Conservation (phyloP, 345 rosid genomes). For the Lepidium africanum region DNA sequence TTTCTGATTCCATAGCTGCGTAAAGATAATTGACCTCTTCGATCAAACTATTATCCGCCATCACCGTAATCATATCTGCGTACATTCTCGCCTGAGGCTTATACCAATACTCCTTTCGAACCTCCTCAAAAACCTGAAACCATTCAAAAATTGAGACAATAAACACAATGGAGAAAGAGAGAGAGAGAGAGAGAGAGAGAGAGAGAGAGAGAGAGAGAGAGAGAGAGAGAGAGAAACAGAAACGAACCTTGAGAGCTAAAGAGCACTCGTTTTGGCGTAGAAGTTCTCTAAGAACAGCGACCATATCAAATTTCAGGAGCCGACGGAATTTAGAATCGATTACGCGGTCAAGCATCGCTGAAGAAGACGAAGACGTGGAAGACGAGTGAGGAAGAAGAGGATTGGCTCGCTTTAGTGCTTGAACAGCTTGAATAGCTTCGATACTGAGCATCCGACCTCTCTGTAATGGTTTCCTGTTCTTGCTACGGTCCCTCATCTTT, state of each 20-base stretch:
- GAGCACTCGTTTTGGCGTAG: slow-evolving; percentile 65
- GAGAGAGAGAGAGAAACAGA: not conserved
- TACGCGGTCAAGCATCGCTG: slow-evolving; percentile 27
- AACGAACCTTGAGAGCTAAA: slow-evolving; percentile 48
- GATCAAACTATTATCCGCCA: slow-evolving; percentile 45
- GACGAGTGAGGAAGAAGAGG: slow-evolving; percentile 2
- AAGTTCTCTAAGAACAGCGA: slow-evolving; percentile 75
- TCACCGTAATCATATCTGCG: slow-evolving; percentile 45
- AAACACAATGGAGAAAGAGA: not conserved
- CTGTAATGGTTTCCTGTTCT: slow-evolving; percentile 69
- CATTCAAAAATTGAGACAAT: not conserved
- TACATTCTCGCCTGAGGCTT: slow-evolving; percentile 52
- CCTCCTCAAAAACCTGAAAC: slow-evolving; percentile 60
- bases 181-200: not conserved
- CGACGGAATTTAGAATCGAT: slow-evolving; percentile 48
- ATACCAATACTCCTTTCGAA: slow-evolving; percentile 67
- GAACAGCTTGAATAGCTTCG: slow-evolving; percentile 77
- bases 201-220: not conserved
- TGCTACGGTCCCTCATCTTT: slow-evolving; percentile 58
- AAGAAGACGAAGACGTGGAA: slow-evolving; percentile 10
- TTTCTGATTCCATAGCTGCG: slow-evolving; percentile 37
- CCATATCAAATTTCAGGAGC: slow-evolving; percentile 71
- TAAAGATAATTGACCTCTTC: slow-evolving; percentile 41
- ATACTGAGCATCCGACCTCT: slow-evolving; percentile 76
- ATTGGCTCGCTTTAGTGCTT: slow-evolving; percentile 62